phyloP scores from a whole-genome alignment of 2,329 filamentous ascomycete species.

The Calonectria crousiana region DNA sequence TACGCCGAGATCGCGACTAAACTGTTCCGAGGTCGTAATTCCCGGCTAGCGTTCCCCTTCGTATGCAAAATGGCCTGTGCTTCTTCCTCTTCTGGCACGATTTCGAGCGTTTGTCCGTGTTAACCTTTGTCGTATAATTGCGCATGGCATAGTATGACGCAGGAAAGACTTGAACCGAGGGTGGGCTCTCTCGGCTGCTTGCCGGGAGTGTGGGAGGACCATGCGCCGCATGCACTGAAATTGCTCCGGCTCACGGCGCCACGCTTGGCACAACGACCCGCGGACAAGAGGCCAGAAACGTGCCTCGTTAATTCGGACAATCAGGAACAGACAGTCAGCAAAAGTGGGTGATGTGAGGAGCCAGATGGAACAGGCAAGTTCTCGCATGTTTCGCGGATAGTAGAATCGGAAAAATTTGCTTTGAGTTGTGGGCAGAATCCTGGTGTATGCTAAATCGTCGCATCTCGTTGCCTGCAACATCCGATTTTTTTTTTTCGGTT shows the following conservation, averaged over 20 bases:
- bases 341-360: not conserved
- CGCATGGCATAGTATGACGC: not conserved
- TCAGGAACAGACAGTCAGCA: not conserved
- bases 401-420: not conserved
- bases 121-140: not conserved
- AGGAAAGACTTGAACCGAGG: not conserved
- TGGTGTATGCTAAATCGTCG: not conserved
- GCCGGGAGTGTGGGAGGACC: not conserved
- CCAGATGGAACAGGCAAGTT: not conserved
- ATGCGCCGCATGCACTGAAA: conserved; percentile 12
- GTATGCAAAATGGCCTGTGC: not conserved
- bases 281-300: not conserved
- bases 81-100: not conserved
- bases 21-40: not conserved
- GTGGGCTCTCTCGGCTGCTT: not conserved
- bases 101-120: not conserved
- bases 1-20: not conserved
- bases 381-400: not conserved
- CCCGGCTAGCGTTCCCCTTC: not conserved
- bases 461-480: not conserved
- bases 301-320: not conserved
- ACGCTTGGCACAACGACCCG: not conserved
- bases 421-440: not conserved
- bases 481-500: not conserved
- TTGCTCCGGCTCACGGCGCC: not conserved